These are phyloP conservation scores for Xylariaceae sp. DNA, from an alignment of 2,329 filamentous ascomycete genomes.

Conservation along the genomic window DNA sequence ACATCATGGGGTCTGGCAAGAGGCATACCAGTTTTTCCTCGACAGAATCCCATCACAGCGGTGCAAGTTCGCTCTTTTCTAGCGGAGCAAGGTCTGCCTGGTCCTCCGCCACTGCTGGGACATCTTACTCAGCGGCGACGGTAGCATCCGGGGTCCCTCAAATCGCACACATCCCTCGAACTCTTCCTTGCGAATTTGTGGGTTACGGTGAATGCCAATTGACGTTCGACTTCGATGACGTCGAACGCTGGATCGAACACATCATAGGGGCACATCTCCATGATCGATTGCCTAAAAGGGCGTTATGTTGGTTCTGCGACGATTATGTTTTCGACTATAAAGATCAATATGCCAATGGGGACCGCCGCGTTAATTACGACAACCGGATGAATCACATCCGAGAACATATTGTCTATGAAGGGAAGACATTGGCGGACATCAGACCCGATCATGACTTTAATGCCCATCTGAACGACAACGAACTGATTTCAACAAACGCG, in stretches of 20 bases:
- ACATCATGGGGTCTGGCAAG: constrained; percentile 2
- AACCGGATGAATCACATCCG: constrained; percentile 50
- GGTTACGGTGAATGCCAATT: constrained; percentile 35
- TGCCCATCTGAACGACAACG: constrained; percentile 54
- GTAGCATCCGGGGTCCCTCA: too few species aligned
- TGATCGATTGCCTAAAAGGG: constrained; percentile 33
- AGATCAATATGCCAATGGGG: neutral
- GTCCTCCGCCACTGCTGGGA: too few species aligned
- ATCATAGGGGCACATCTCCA: constrained; percentile 37
- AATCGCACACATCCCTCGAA: neutral
- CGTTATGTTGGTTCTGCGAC: constrained; percentile 53
- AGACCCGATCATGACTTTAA: constrained; percentile 86
- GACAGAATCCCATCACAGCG: neutral
- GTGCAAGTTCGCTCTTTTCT: neutral
- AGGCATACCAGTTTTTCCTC: constrained; percentile 6
- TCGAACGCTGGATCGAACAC: constrained; percentile 47
- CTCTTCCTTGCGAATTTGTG: constrained; percentile 48
- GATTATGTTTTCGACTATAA: constrained; percentile 29
- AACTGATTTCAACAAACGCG: constrained; percentile 8
- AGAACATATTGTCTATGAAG: constrained; percentile 38
- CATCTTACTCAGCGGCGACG: too few species aligned
- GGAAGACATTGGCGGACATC: constrained; percentile 47
- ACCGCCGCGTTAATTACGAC: constrained; percentile 31
- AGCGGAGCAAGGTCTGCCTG: too few species aligned
- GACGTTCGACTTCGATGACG: constrained; percentile 38